Conservation (phyloP, 352 stramenopile genomes). For the Pythium aphanidermatum region DNA sequence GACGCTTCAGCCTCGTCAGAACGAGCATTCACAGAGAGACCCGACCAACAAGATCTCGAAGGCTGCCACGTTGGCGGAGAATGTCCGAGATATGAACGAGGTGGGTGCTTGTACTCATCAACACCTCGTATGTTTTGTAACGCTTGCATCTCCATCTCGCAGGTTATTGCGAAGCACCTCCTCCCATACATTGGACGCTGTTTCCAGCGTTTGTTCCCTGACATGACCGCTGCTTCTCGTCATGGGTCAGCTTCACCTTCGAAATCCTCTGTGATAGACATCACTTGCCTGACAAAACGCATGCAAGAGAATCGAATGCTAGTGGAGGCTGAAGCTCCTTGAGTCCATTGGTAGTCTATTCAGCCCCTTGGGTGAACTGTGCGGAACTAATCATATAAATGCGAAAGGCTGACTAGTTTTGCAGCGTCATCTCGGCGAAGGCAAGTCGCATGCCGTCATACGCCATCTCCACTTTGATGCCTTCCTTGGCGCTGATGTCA, state of each 20-base stretch:
- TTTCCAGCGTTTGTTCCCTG: slow-evolving; percentile 62
- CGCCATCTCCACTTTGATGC: slow-evolving; percentile 72
- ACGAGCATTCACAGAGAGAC: slow-evolving; percentile 2
- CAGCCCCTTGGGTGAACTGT: no score
- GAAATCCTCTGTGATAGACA: no score
- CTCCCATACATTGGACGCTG: slow-evolving; percentile 67
- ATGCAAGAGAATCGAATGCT: no score
- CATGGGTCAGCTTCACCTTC: slow-evolving; percentile 20
- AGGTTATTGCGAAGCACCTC: slow-evolving; percentile 52
- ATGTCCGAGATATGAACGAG: slow-evolving; percentile 52
- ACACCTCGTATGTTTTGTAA: background rate
- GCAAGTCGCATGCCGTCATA: slow-evolving; percentile 66
- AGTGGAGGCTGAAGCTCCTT: no score
- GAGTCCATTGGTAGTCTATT: no score
- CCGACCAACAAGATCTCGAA: slow-evolving; percentile 24
- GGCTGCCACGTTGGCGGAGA: slow-evolving; percentile 23
- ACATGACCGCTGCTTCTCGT: background rate
- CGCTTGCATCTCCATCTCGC: background rate
- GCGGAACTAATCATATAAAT: no score
- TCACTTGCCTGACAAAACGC: no score
- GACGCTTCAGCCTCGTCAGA: slow-evolving; percentile 7
- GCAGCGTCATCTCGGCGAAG: slow-evolving; percentile 32
- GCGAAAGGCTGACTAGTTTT: no score
- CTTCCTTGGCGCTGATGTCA: slow-evolving; percentile 42
- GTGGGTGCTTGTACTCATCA: slow-evolving; percentile 15